Evolutionary conservation across 768 basidiomycete species (phyloP), one percentile per base, ranked within the genome.

Genomic region (Lactifluus piperatus): DNA sequence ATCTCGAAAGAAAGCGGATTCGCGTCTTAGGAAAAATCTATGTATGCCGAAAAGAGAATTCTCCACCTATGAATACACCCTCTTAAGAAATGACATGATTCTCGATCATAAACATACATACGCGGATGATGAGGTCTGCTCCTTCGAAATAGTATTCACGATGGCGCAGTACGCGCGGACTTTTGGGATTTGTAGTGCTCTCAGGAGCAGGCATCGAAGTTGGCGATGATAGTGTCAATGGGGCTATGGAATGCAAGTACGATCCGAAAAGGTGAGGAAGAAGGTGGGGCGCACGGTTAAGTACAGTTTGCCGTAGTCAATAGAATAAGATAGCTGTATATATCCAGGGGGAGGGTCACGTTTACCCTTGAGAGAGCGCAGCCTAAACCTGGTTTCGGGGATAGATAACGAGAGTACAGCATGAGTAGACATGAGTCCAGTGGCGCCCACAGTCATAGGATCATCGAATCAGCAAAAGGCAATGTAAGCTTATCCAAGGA

Each of bases 111-210:
- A 24, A 43, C 20, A 62, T 60, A 65, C 69, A 64, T 43, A 70
- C 69, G 10, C 64, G 60, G 60, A 71, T 61, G 43, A 71, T 54
- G 20, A 83, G 60, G 60, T 84, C 83, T 0, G 78, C 85, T 0
- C 77, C 77, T 0, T 71, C 67, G 10, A 86, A 67, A 50, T 82
- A 85, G 57, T 80, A 87, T 0, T 74, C 67, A 0, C 68, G 60
- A 37, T 73, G 70, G 20, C 55, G 58, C 29, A 54, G 61, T 30
- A 73, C 56, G 0, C 67, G 65, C 56, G 70, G 64, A 24, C 29
- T 4, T 5, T 39, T 34, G 10, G 46, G 41, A 13, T 45, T 54
- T 9, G n/a, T 6, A 51, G 47, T 30, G 45, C 9, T 54, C n/a
- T 22, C 5, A 7, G 32, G 2, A 13, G 16, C 34, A 4, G 48